Conservation (phyloP, 768 basidiomycete species). For the Boletus edulis region DNA sequence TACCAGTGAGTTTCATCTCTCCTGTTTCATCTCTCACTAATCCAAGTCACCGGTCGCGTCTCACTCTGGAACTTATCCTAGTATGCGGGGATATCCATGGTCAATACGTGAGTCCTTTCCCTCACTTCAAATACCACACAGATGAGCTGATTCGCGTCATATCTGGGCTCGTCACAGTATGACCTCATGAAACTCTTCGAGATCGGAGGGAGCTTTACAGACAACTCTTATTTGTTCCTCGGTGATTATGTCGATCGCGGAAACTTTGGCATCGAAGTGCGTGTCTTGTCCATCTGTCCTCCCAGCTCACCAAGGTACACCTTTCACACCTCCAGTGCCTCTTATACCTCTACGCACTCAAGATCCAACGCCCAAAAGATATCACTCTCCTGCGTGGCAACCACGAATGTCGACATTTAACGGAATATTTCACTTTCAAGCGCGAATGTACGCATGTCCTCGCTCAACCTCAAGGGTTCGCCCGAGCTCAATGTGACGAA, state of each 20-base stretch:
- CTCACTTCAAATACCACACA: constrained; percentile 48
- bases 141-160: constrained; percentile 1
- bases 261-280: constrained; percentile 80
- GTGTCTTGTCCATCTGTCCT: constrained; percentile 11
- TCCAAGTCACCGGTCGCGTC: constrained; percentile 9
- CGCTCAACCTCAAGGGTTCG: constrained; percentile 1
- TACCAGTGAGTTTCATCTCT: constrained; percentile 59
- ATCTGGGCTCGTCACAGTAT: constrained; percentile 52
- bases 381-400: constrained; percentile 89
- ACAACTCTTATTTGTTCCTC: constrained; percentile 88
- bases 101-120: constrained; percentile 79
- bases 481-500: constrained; percentile 4
- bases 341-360: constrained; percentile 89
- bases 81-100: constrained; percentile 98
- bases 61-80: constrained; percentile 28
- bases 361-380: constrained; percentile 83
- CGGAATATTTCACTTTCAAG: constrained; percentile 98
- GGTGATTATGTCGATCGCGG: constrained; percentile 98
- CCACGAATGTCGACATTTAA: constrained; percentile 96
- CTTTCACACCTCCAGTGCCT: constrained; percentile 56
- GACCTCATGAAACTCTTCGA: constrained; percentile 98
- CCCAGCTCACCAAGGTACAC: not conserved
- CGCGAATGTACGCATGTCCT: constrained; percentile 72
- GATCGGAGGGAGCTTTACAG: constrained; percentile 81
- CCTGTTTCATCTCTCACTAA: constrained; percentile 1